phyloP scores from a whole-genome alignment of 208 protist genomes.

The Trypanosoma platydactyli region DNA sequence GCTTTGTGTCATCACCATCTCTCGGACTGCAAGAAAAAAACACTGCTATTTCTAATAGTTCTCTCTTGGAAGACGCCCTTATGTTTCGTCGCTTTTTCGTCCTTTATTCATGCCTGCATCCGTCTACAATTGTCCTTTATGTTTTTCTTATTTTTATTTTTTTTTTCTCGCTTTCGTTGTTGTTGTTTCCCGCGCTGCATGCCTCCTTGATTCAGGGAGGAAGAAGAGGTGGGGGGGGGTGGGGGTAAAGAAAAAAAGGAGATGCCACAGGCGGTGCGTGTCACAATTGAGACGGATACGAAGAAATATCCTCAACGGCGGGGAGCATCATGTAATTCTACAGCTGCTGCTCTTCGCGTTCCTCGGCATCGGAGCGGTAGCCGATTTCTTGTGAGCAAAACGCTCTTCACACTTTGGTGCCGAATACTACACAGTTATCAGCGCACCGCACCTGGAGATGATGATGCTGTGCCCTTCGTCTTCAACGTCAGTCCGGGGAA shows the following conservation, averaged over 20 bases:
- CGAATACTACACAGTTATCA: slow-evolving; percentile 28
- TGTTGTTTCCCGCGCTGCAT: background rate
- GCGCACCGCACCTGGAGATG: background rate
- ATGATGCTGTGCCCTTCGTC: slow-evolving; percentile 5
- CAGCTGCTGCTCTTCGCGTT: background rate
- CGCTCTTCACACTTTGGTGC: slow-evolving; percentile 31
- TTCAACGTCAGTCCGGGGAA: background rate
- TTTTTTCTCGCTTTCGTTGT: background rate
- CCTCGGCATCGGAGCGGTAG: background rate
- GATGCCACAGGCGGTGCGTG: slow-evolving; percentile 11
- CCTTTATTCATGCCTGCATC: background rate
- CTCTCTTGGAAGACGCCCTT: background rate
- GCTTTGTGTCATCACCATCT: background rate
- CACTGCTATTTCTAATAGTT: background rate
- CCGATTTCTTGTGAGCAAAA: slow-evolving; percentile 1
- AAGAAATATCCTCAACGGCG: background rate
- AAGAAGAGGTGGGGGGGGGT: background rate
- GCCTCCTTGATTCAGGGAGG: no score
- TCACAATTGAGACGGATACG: background rate
- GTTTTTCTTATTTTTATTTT: slow-evolving; percentile 11
- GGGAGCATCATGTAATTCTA: background rate
- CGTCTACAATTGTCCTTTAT: background rate
- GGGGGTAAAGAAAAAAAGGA: background rate
- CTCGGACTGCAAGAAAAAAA: background rate
- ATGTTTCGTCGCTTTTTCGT: background rate